Percentiles rank a stretch among this genome's conserved stretches.
Evolutionary conservation across 179 eudicot genomes (phyloP).

Genomic region (Carnegiea gigantea): DNA sequence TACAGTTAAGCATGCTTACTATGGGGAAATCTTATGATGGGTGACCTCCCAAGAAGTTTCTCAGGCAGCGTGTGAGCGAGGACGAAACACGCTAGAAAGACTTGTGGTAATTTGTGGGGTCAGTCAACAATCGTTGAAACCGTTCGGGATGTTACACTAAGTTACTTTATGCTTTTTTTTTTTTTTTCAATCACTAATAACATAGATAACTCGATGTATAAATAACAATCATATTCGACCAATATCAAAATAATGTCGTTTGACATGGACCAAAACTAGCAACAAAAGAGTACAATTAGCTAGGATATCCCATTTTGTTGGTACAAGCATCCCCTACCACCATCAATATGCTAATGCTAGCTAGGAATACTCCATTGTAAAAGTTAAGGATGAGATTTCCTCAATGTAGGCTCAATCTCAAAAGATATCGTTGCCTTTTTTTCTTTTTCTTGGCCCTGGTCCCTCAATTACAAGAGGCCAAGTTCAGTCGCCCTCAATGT

Average conservation of each 20-base stretch:
- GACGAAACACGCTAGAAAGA: no score
- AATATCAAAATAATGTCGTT: not conserved
- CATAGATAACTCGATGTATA: not conserved
- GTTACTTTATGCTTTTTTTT: no score
- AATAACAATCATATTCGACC: no score
- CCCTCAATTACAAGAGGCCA: constrained; percentile 3
- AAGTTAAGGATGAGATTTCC: constrained; percentile 8
- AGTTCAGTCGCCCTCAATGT: constrained; percentile 20
- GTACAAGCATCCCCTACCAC: not conserved
- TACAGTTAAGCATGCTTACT: no score
- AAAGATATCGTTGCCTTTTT: not conserved
- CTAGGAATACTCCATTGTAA: not conserved
- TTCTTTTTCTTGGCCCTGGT: not conserved
- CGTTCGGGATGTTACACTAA: no score
- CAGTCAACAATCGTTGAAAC: no score
- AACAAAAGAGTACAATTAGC: not conserved
- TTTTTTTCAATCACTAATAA: not conserved
- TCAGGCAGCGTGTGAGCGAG: no score
- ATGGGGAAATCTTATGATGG: no score
- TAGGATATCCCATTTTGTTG: not conserved
- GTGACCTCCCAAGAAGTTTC: no score
- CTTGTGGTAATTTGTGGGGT: no score
- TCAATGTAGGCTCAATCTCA: not conserved
- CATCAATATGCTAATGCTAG: not conserved
- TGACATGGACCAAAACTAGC: not conserved